These are phyloP conservation scores for Hirschfeldia incana DNA, from an alignment of 345 rosid genomes.

Conservation along the genomic window DNA sequence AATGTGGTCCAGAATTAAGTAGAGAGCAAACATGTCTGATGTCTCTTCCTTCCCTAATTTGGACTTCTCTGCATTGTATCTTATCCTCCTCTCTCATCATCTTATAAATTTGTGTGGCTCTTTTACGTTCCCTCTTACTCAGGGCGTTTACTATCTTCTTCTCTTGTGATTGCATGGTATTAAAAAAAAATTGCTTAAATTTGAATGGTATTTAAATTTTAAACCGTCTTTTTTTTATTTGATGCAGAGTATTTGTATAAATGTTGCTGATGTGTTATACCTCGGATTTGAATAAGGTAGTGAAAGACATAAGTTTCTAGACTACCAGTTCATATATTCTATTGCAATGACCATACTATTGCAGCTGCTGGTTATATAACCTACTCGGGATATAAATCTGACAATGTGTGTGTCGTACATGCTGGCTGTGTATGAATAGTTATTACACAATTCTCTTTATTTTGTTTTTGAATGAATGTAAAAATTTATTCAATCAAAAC, in stretches of 20 bases:
- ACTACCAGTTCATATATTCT: neutral
- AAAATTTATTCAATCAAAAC: too few relatives aligned
- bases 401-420: neutral
- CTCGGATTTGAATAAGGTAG: neutral
- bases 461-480: too few relatives aligned
- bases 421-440: neutral
- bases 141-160: slow-evolving; percentile 14
- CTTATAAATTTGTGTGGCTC: slow-evolving; percentile 31
- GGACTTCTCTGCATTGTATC: slow-evolving; percentile 34
- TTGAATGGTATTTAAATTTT: neutral
- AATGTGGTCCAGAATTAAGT: neutral
- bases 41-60: slow-evolving; percentile 17
- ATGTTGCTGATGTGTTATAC: neutral
- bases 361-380: neutral
- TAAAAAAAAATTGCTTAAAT: too few relatives aligned
- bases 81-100: slow-evolving; percentile 25
- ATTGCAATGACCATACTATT: neutral
- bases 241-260: neutral
- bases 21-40: neutral
- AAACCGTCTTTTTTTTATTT: too few relatives aligned
- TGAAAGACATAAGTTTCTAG: neutral
- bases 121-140: slow-evolving; percentile 20
- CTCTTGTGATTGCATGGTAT: neutral
- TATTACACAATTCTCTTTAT: neutral
- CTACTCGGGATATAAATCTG: neutral